phyloP scores from a whole-genome alignment of 2,329 filamentous ascomycete genomes.

The Curvularia verruculosa region DNA sequence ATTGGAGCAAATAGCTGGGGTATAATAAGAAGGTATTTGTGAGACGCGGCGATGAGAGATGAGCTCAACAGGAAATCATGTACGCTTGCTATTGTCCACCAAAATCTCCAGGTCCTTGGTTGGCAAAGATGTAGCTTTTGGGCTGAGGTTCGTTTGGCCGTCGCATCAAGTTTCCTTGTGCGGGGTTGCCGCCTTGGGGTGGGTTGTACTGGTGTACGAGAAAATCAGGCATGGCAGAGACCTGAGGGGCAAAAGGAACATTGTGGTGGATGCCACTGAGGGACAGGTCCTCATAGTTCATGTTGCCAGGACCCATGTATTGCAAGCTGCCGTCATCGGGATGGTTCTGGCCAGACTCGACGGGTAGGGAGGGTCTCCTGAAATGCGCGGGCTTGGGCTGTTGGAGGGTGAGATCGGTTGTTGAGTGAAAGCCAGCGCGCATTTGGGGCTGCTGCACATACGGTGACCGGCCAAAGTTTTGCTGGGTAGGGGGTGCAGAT shows the following conservation, averaged over 20 bases:
- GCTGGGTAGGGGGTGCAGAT: conserved; percentile 58
- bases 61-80: background rate
- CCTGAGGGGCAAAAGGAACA: conserved; percentile 42
- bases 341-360: conserved; percentile 35
- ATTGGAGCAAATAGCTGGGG: conserved; percentile 11
- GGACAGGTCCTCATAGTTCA: conserved; percentile 41
- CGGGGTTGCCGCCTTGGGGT: conserved; percentile 47
- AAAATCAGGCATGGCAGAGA: conserved; percentile 46
- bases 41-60: conserved; percentile 4
- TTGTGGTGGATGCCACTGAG: conserved; percentile 41
- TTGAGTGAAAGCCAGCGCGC: conserved; percentile 42
- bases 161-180: conserved; percentile 37
- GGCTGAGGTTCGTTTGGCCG: conserved; percentile 41
- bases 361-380: conserved; percentile 47
- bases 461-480: conserved; percentile 50
- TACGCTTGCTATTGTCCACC: conserved; percentile 12
- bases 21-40: conserved; percentile 13
- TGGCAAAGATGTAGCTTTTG: conserved; percentile 57
- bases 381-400: conserved; percentile 47
- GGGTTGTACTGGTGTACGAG: conserved; percentile 57
- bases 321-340: conserved; percentile 33
- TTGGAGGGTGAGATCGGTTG: conserved; percentile 42
- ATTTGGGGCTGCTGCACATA: conserved; percentile 47
- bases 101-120: conserved; percentile 55
- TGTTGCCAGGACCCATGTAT: conserved; percentile 31